Evolutionary conservation across 305 asterid species (phyloP), one percentile per base, ranked within the genome.

Genomic region (Nicotiana rustica): DNA sequence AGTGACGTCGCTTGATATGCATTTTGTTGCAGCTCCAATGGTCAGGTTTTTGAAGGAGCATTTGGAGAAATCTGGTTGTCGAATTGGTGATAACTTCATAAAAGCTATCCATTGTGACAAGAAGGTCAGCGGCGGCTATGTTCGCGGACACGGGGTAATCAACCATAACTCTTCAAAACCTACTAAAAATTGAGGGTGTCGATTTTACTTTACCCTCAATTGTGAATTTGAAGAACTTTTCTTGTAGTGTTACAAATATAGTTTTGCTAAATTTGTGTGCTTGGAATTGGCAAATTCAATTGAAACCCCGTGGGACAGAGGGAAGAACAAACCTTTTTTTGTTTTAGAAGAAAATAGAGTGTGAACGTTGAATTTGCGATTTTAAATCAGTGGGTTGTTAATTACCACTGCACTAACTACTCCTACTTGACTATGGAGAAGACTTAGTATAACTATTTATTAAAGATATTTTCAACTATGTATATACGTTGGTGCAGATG

Each of bases 1-100:
- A 71, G 47, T 71, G 41, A 21, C 19, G 79, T 47, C 13, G 38
- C 52, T 18, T 75, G 13, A 61, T 75, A 49, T 14, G 25, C 15
- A 75, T 75, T 49, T 21, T 75, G 5, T 75, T 75, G 62, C 91
- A 94, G 98, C 87, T 81, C 99, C 99, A 6, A 91, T 76, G 92
- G 99, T 92, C 83, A 92, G 85, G 84, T 90, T 95, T 82, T 88
- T 95, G 70, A 93, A 76, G 85, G 97, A 92, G 82, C 90, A 93
- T 33, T 55, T 95, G 81, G 92, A 92, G 88, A 91, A 91, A 88
- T 87, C 90, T 41, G 97, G 98, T 66, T 95, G 98, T 80, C 66
- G 81, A 31, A 65, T 91, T 12, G 87, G 91, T 41, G 86, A 84
- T 84, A 92, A 89, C 68, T 93, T 93, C 90, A 87, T 93, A 64